Percentiles rank a stretch among this genome's conserved stretches.
Evolutionary conservation across 2,329 filamentous ascomycete genomes (phyloP).

Genomic region (Trichoderma sp.): DNA sequence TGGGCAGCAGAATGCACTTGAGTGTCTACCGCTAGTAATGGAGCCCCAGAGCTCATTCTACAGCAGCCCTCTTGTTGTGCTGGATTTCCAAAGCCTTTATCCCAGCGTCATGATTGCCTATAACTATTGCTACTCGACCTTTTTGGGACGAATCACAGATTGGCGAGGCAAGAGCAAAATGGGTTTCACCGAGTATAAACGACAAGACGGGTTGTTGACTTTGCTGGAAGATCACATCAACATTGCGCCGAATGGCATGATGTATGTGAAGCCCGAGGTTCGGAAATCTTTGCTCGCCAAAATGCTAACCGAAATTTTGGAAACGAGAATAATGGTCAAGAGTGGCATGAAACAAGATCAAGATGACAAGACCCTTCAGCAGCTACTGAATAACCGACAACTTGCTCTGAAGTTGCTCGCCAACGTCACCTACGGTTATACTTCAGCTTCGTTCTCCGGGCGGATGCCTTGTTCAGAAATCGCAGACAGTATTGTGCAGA

Average conservation of each 20-base stretch:
- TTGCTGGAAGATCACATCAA: constrained; percentile 86
- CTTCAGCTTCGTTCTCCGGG: constrained; percentile 93
- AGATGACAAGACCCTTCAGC: constrained; percentile 82
- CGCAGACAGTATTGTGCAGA: constrained; percentile 97
- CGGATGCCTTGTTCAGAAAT: constrained; percentile 98
- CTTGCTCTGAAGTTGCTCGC: constrained; percentile 92
- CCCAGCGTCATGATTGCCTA: constrained; percentile 99
- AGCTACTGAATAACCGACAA: constrained; percentile 89
- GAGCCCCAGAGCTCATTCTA: constrained; percentile 96
- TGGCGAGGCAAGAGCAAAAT: constrained; percentile 95
- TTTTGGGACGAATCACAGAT: constrained; percentile 78
- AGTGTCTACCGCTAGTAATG: constrained; percentile 95
- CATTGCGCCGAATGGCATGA: constrained; percentile 93
- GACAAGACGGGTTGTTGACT: constrained; percentile 73
- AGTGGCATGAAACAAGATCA: constrained; percentile 94
- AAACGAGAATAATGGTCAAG: constrained; percentile 97
- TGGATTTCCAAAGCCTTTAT: constrained; percentile 96
- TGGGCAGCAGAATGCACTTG: constrained; percentile 88
- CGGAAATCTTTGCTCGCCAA: constrained; percentile 90
- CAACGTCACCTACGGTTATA: constrained; percentile 99
- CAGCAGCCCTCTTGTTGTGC: constrained; percentile 81
- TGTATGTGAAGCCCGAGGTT: constrained; percentile 85
- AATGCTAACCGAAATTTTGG: constrained; percentile 94
- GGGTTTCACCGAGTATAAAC: constrained; percentile 86
- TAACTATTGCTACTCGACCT: constrained; percentile 98